These are phyloP conservation scores for Globisporangium sylvaticum DNA, from an alignment of 352 stramenopile genomes.

Conservation along the genomic window DNA sequence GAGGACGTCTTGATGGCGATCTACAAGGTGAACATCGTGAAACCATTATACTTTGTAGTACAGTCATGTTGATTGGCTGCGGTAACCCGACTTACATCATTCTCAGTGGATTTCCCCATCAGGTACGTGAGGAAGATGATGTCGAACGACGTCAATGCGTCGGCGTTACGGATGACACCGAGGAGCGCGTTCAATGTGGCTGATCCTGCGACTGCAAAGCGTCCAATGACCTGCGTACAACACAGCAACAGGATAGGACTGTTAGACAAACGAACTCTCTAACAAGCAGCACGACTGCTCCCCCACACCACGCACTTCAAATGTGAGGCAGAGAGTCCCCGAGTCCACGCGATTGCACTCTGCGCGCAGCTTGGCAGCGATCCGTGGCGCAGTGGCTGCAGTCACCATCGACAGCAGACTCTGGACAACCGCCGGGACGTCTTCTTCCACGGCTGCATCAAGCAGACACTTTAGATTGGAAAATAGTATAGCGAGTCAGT, in stretches of 20 bases:
- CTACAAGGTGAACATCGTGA: constrained; percentile 15
- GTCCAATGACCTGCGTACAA: constrained; percentile 39
- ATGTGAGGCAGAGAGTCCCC: constrained; percentile 44
- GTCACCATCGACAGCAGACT: constrained; percentile 76
- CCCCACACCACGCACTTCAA: constrained; percentile 28
- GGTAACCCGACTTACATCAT: constrained; percentile 30
- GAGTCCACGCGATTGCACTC: constrained; percentile 61
- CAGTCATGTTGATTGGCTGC: not conserved
- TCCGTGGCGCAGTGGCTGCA: constrained; percentile 34
- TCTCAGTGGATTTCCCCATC: constrained; percentile 59
- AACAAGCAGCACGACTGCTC: not conserved
- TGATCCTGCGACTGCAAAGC: constrained; percentile 52
- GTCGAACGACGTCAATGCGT: constrained; percentile 54
- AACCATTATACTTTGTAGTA: not conserved
- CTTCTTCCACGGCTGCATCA: constrained; percentile 70
- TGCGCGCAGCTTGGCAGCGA: constrained; percentile 46
- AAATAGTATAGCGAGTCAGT: not conserved
- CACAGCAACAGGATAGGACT: not conserved
- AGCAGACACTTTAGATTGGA: constrained; percentile 40
- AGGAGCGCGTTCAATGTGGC: constrained; percentile 43
- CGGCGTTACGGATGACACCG: constrained; percentile 35
- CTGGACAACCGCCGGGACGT: constrained; percentile 73
- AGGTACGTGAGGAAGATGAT: constrained; percentile 57
- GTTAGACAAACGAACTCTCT: not conserved
- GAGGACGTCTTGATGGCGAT: constrained; percentile 41